Evolutionary conservation across 495 filamentous ascomycete species (phyloP), one percentile per base, ranked within the genome.

Genomic region (Apiosordaria backusii): DNA sequence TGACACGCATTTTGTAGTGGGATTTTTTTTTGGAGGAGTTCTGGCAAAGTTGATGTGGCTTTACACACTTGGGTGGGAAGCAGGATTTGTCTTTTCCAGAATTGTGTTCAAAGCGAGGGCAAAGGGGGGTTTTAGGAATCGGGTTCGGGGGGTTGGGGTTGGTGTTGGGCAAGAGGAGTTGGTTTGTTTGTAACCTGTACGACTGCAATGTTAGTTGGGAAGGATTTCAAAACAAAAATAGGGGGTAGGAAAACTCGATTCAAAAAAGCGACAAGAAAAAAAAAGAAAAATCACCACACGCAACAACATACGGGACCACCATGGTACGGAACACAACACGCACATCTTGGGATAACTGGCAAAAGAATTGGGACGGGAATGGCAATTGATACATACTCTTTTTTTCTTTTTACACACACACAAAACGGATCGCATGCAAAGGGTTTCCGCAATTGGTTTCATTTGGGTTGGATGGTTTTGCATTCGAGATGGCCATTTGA

Each of bases 341-440:
- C 53, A 25, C 57, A 59, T 26, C 57, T 25, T 59, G 57, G 57
- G 23, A 24, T 18, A 25, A 6, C 16, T 23, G 57, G 57, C 15
- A 24, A 59, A 59, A 59, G 57, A 59, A 18, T 13, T 59, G 23
- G 57, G 23, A 27, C 4, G 57, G 57, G 26, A 59, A 59, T 9
- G 26, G 23, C 26, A 26, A 21, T 55, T 59, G 57, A 59, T 59
- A 59, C 57, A 59, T 26, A 59, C 16, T n/a, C 29, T 61, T 61
- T 19, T 61, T 45, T 18, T 61, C n/a, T 35, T 29, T 35, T 26
- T 19, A 63, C 60, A 54, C 59, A 61, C 50, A 26, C 40, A 66
- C 25, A 67, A 67, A 64, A 67, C 22, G 66, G 66, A 60, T 67
- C 61, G 59, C 59, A 64, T 61, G 60, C 35, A 45, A 45, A 10